phyloP scores from a whole-genome alignment of 2,329 filamentous ascomycete species.

The Arthrinium puccinioides region DNA sequence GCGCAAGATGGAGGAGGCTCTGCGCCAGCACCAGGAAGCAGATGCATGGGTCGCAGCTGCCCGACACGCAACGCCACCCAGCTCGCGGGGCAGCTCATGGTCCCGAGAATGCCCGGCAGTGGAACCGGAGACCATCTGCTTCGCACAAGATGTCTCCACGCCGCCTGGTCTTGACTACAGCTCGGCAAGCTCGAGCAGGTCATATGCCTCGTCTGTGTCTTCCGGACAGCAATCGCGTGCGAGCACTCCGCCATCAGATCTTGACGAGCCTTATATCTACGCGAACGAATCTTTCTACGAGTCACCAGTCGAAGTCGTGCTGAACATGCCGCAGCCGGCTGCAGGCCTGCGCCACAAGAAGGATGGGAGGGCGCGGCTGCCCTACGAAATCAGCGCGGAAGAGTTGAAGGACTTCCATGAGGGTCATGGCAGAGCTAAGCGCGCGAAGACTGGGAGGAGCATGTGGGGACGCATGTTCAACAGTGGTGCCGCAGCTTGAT shows the following conservation, averaged over 20 bases:
- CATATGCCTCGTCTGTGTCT: slow-evolving; percentile 39
- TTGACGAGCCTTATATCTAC: slow-evolving; percentile 35
- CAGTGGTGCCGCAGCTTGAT: slow-evolving; percentile 31
- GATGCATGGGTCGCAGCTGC: slow-evolving; percentile 26
- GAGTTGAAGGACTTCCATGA: slow-evolving; percentile 44
- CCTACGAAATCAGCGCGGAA: slow-evolving; percentile 48
- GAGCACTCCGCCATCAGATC: slow-evolving; percentile 42
- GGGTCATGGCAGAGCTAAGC: slow-evolving; percentile 36
- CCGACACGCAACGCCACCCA: slow-evolving; percentile 38
- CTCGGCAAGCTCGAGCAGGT: slow-evolving; percentile 33
- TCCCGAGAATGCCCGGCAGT: slow-evolving; percentile 27
- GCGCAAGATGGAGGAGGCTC: slow-evolving; percentile 27
- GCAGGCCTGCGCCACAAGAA: slow-evolving; percentile 24
- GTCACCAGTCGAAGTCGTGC: slow-evolving; percentile 39
- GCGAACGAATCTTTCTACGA: slow-evolving; percentile 33
- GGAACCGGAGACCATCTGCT: slow-evolving; percentile 27
- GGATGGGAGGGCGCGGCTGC: slow-evolving; percentile 30
- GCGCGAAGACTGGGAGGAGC: slow-evolving; percentile 37
- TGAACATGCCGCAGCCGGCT: slow-evolving; percentile 28
- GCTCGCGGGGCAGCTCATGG: slow-evolving; percentile 35
- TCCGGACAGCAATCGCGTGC: slow-evolving; percentile 39
- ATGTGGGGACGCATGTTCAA: slow-evolving; percentile 49
- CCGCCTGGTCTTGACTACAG: slow-evolving; percentile 40
- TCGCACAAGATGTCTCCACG: slow-evolving; percentile 31
- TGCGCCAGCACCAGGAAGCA: slow-evolving; percentile 36